phyloP scores from a whole-genome alignment of 129 eudicot genomes.

The Artemisia tridentata region DNA sequence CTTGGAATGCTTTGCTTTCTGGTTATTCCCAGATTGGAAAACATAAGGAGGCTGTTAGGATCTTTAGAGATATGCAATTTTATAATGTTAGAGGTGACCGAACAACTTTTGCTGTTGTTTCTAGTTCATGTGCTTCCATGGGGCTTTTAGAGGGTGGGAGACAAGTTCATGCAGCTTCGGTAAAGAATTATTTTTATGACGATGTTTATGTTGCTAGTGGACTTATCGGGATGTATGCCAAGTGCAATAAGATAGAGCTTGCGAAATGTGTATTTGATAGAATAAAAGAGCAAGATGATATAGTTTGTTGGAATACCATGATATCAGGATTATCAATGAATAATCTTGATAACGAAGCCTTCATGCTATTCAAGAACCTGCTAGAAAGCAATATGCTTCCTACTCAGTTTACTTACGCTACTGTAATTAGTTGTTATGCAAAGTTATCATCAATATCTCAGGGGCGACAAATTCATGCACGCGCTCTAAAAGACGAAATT shows the following conservation, averaged over 20 bases:
- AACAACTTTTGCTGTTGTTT: conserved; percentile 66
- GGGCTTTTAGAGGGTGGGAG: conserved; percentile 61
- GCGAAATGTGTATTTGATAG: conserved; percentile 55
- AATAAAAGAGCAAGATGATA: conserved; percentile 40
- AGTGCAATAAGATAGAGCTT: conserved; percentile 44
- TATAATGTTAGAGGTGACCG: conserved; percentile 53
- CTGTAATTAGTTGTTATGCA: conserved; percentile 58
- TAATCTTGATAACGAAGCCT: conserved; percentile 60
- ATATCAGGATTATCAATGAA: conserved; percentile 65
- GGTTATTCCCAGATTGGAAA: conserved; percentile 65
- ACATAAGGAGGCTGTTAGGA: conserved; percentile 51
- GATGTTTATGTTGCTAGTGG: conserved; percentile 80
- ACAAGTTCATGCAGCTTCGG: conserved; percentile 58
- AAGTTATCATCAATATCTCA: conserved; percentile 53
- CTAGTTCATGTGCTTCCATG: conserved; percentile 61
- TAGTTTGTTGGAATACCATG: conserved; percentile 81
- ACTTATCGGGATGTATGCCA: conserved; percentile 67
- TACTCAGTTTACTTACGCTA: conserved; percentile 65
- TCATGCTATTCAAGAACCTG: conserved; percentile 55
- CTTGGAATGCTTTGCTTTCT: conserved; percentile 85
- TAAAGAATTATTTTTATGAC: conserved; percentile 31
- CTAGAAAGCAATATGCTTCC: conserved; percentile 54
- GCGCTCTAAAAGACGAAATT: conserved; percentile 46
- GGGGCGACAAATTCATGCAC: conserved; percentile 74
- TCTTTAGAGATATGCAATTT: conserved; percentile 86